A percentile compares a stretch with the other conserved stretches of the same genome.
Conservation (phyloP, 1,284 basidiomycete species). For the Ceratobasidium sp. region DNA sequence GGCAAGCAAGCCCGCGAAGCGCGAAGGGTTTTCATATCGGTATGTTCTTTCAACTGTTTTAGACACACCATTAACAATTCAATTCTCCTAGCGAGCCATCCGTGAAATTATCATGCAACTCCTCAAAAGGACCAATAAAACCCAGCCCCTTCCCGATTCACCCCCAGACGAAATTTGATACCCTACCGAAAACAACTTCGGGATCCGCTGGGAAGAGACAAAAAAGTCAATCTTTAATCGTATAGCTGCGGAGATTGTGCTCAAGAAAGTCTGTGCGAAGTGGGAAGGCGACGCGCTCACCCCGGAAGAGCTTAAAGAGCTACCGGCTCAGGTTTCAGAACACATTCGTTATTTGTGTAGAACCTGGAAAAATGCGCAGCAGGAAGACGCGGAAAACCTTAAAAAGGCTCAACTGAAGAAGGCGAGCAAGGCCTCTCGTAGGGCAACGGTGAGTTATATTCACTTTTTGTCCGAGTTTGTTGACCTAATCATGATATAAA, state of each 20-base stretch:
- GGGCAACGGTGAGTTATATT: not conserved
- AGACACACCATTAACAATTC: no score
- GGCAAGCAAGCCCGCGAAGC: not conserved
- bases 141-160: not conserved
- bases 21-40: not conserved
- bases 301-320: not conserved
- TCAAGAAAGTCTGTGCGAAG: not conserved
- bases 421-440: not conserved
- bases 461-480: not conserved
- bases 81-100: no score
- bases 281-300: not conserved
- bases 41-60: no score
- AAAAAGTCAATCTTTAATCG: not conserved
- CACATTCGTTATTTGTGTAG: not conserved
- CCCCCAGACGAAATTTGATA: not conserved
- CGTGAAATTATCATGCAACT: no score
- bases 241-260: not conserved
- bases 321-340: not conserved
- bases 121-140: no score
- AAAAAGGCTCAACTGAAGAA: not conserved
- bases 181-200: not conserved
- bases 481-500: not conserved
- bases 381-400: not conserved
- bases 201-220: slow-evolving; percentile 3
- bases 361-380: not conserved